phyloP scores from a whole-genome alignment of 2,329 filamentous ascomycete species.

The Cytospora chrysosperma region DNA sequence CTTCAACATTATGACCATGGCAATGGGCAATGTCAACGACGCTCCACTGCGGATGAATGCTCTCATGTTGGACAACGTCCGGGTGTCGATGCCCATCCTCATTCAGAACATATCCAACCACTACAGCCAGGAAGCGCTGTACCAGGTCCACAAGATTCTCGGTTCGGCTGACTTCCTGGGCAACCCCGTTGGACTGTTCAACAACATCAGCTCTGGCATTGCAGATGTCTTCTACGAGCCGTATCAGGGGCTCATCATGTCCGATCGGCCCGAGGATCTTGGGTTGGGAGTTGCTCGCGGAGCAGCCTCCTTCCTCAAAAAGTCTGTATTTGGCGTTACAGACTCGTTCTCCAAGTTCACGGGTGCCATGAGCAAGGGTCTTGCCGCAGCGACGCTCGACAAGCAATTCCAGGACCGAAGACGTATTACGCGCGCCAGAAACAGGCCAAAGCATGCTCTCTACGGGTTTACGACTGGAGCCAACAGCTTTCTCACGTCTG shows the following conservation, averaged over 20 bases:
- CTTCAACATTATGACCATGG: slow-evolving; percentile 98
- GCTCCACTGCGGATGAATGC: slow-evolving; percentile 92
- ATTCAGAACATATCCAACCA: slow-evolving; percentile 86
- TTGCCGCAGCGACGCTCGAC: slow-evolving; percentile 92
- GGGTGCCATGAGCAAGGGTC: slow-evolving; percentile 92
- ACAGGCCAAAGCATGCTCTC: slow-evolving; percentile 93
- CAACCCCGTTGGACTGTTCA: slow-evolving; percentile 96
- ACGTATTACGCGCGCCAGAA: slow-evolving; percentile 88
- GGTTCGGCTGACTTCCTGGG: slow-evolving; percentile 97
- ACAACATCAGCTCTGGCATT: slow-evolving; percentile 95
- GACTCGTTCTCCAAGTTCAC: slow-evolving; percentile 98
- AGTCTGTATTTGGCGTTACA: slow-evolving; percentile 94
- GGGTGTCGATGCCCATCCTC: slow-evolving; percentile 81
- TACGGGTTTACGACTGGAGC: slow-evolving; percentile 95
- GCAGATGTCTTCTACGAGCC: slow-evolving; percentile 99
- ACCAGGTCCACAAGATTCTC: slow-evolving; percentile 95
- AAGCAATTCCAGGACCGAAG: slow-evolving; percentile 98
- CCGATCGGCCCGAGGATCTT: slow-evolving; percentile 91
- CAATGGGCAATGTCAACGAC: slow-evolving; percentile 98
- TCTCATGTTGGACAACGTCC: slow-evolving; percentile 89
- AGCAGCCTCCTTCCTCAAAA: slow-evolving; percentile 96
- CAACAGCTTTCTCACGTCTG: slow-evolving; percentile 88
- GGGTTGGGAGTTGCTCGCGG: slow-evolving; percentile 95
- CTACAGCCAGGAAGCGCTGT: slow-evolving; percentile 93
- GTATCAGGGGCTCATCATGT: slow-evolving; percentile 94